These are phyloP conservation scores for Aspergillus indologenus DNA, from an alignment of 495 filamentous ascomycete species.

Conservation along the genomic window DNA sequence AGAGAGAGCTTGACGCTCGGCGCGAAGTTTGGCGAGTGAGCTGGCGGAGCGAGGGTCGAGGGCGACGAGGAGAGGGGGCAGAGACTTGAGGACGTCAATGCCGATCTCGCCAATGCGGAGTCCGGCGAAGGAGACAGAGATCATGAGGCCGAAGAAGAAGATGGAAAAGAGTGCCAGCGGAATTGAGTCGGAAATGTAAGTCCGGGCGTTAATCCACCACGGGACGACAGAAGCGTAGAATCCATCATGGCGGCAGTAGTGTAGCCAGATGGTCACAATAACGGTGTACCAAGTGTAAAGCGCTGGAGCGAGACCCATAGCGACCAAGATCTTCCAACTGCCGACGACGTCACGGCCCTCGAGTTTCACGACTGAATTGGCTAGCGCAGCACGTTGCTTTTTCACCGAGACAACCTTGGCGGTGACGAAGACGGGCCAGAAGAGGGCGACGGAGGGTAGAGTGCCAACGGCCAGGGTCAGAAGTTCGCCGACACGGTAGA, in stretches of 20 bases:
- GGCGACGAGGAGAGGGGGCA: constrained; percentile 84
- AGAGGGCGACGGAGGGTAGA: constrained; percentile 82
- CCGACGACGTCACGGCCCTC: constrained; percentile 94
- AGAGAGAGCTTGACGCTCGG: constrained; percentile 67
- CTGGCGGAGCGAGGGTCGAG: constrained; percentile 82
- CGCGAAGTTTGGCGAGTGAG: constrained; percentile 74
- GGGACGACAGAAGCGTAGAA: constrained; percentile 76
- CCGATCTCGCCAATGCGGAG: constrained; percentile 94
- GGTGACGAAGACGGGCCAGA: constrained; percentile 85
- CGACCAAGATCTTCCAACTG: constrained; percentile 95
- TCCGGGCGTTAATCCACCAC: constrained; percentile 68
- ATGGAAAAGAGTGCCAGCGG: constrained; percentile 2
- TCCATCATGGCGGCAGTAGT: constrained; percentile 76
- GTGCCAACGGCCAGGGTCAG: constrained; percentile 73
- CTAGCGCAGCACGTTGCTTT: constrained; percentile 87
- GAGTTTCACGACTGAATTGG: constrained; percentile 90
- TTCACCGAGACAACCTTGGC: constrained; percentile 85
- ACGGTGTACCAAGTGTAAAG: constrained; percentile 80
- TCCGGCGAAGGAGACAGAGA: constrained; percentile 78
- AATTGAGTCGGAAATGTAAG: constrained; percentile 66
- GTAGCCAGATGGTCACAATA: constrained; percentile 72
- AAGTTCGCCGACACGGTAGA: constrained; percentile 79
- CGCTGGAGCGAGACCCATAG: constrained; percentile 81
- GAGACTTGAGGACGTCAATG: constrained; percentile 97
- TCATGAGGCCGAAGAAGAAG: constrained; percentile 6